phyloP scores from a whole-genome alignment of 1,139 yeast species.

The Sugiyamaella castrensis region DNA sequence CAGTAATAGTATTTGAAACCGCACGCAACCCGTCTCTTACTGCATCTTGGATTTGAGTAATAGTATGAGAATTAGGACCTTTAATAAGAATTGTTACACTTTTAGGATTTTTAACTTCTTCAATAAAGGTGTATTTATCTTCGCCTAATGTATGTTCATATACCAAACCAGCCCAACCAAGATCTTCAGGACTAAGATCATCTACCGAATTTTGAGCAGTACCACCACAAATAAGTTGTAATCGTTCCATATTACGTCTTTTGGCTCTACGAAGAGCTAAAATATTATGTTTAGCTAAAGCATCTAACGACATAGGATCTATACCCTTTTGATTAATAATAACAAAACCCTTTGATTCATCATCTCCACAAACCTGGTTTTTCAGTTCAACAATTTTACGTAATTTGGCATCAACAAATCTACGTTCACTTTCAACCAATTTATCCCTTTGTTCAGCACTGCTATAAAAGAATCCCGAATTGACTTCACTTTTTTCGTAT shows the following conservation, averaged over 20 bases:
- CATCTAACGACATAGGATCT: conserved; percentile 96
- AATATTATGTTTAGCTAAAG: conserved; percentile 88
- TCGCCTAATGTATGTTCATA: conserved; percentile 94
- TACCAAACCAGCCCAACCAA: conserved; percentile 89
- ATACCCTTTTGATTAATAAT: conserved; percentile 98
- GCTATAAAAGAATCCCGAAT: conserved; percentile 93
- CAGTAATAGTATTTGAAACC: conserved; percentile 87
- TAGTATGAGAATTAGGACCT: conserved; percentile 86
- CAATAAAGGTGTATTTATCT: conserved; percentile 94
- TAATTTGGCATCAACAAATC: conserved; percentile 91
- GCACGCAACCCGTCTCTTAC: conserved; percentile 96
- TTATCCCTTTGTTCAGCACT: conserved; percentile 95
- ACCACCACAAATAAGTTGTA: conserved; percentile 95
- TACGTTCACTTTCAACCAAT: conserved; percentile 89
- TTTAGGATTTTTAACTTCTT: conserved; percentile 88
- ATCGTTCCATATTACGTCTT: conserved; percentile 98
- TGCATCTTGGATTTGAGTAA: conserved; percentile 93
- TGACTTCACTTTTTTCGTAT: conserved; percentile 97
- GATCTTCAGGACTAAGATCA: conserved; percentile 76
- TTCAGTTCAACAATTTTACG: conserved; percentile 88
- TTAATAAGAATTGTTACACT: conserved; percentile 88
- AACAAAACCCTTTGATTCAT: conserved; percentile 76
- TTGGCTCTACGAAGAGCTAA: conserved; percentile 96
- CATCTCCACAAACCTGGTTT: conserved; percentile 82
- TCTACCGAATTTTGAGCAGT: conserved; percentile 98